Base-by-base conservation (phyloP, 768 basidiomycete species). In the Mycena floridula region DNA sequence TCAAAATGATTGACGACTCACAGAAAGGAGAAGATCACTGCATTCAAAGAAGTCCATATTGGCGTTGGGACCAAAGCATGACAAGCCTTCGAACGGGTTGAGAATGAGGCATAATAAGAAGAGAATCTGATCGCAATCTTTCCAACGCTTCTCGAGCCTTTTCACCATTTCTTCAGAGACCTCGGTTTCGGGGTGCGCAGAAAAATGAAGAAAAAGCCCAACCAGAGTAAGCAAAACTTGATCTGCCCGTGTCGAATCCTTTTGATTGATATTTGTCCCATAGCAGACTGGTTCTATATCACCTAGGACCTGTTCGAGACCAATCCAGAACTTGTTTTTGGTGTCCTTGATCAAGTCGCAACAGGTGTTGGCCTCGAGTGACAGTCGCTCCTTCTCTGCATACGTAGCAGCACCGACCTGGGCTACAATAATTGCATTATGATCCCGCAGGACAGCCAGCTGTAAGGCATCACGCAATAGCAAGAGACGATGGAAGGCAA, bases 221-320 rank as follows among this genome's bases (percentile, higher is more conserved):
- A 50, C 54, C 40, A 64, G 50, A 4, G 55, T 49, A 37, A 62
- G 52, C 0, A 62, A 44, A 21, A 57, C 59, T 39, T 63, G 55
- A 42, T 63, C 57, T 4, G 54, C 52, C 13, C 46, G 56, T 37
- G 57, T 51, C 0, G 42, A 26, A 21, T 61, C 52, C 22, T n/a
- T n/a, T n/a, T n/a, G n/a, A n/a, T n/a, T n/a, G n/a, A n/a, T n/a
- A n/a, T n/a, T n/a, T n/a, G n/a, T 49, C 2, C 55, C 51, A 35
- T 57, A 48, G 42, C 58, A 62, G 22, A 62, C 60, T 8, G 58
- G 59, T 50, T 62, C 53, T 15, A 62, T 49, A 27, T 58, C 53
- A 25, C 57, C 55, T 35, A 57, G 40, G 4, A 55, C 46, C 28
- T 44, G n/a, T 35, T 57, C 47, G 25, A 60, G 46, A 11, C 37